Evolutionary conservation across 2,329 filamentous ascomycete species (phyloP), one percentile per base, ranked within the genome.

Genomic region (Penicillium rolfsii): DNA sequence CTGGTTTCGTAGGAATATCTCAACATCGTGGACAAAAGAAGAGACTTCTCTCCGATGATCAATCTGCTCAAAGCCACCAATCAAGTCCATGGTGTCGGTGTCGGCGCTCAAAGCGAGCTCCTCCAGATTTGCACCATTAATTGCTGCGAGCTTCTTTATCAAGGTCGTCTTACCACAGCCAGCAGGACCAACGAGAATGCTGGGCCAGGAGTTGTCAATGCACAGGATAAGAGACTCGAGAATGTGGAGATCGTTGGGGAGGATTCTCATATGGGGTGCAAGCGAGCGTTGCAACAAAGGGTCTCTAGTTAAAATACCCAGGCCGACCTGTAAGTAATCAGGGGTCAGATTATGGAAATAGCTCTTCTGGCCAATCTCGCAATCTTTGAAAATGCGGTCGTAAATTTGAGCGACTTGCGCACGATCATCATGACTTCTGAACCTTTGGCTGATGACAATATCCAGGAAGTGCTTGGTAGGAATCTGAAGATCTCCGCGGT

Each of bases 11-110:
- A 90, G 71, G 58, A 84, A 83, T 5, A 78, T 71, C 12, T 80
- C 78, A 12, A 91, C 72, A 52, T 84, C 80, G 28, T 80, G 75
- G 6, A 89, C 72, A 65, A 86, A 82, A n/a, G 82, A 80, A 57
- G 89, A 88, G 4, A 91, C 81, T 63, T 90, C 86, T 58, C 94
- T 85, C 55, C 90, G 83, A 24, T 91, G 87, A 73, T 99, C 95
- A 19, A 91, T 88, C 77, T 99, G 95, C 75, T 99, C 95, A 72
- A 97, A 99, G 0, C 95, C 95, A 71, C 95, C 95, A 59, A 99
- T 91, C 58, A 99, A 86, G 76, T 99, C 95, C 88, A 97, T 97
- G 0, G 94, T 93, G 75, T 99, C 95, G 48, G 97, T 91, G 70
- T 99, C 96, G 6, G 93, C 89, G 73, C 97, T 99, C 78, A 99